Conservation (phyloP, 208 protist genomes). For the Crithidia thermophila region DNA sequence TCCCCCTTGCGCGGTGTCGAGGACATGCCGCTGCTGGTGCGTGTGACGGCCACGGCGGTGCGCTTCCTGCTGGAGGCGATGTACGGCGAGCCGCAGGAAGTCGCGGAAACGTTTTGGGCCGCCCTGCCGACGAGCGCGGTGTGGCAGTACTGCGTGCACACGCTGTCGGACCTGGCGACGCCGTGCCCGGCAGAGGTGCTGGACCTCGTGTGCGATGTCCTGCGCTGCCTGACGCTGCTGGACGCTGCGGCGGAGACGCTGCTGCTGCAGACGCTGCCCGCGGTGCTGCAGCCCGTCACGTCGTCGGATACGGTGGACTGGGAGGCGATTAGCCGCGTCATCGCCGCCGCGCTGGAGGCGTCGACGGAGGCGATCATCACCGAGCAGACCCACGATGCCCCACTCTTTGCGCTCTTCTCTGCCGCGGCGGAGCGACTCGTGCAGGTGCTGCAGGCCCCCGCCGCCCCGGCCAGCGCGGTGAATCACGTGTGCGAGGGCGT, state of each 20-base stretch:
- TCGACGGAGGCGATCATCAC: slow-evolving; percentile 59
- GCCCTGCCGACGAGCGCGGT: slow-evolving; percentile 44
- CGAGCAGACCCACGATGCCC: slow-evolving; percentile 29
- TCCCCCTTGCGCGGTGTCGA: slow-evolving; percentile 8
- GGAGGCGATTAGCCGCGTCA: slow-evolving; percentile 41
- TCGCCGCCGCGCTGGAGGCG: slow-evolving; percentile 63
- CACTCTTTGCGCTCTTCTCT: slow-evolving; percentile 55
- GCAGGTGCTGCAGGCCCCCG: slow-evolving; percentile 30
- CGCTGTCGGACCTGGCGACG: slow-evolving; percentile 8
- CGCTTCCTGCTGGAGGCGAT: slow-evolving; percentile 55
- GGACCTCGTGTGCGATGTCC: slow-evolving; percentile 43
- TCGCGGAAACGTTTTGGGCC: slow-evolving; percentile 55
- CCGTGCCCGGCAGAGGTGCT: slow-evolving; percentile 19
- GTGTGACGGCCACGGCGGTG: slow-evolving; percentile 39
- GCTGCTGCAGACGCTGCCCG: slow-evolving; percentile 38
- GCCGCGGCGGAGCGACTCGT: slow-evolving; percentile 43
- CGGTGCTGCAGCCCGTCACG: slow-evolving; percentile 28
- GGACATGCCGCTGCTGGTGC: slow-evolving; percentile 37
- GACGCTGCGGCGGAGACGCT: slow-evolving; percentile 47
- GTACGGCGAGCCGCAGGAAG: slow-evolving; percentile 56
- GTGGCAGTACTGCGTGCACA: slow-evolving; percentile 49
- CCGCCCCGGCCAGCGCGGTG: slow-evolving; percentile 26
- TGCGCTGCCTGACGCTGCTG: slow-evolving; percentile 59
- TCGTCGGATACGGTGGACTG: slow-evolving; percentile 6
- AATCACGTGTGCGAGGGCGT: slow-evolving; percentile 71